phyloP scores from a whole-genome alignment of 805 yeast genomes.

The Spencermartinsiella europaea region DNA sequence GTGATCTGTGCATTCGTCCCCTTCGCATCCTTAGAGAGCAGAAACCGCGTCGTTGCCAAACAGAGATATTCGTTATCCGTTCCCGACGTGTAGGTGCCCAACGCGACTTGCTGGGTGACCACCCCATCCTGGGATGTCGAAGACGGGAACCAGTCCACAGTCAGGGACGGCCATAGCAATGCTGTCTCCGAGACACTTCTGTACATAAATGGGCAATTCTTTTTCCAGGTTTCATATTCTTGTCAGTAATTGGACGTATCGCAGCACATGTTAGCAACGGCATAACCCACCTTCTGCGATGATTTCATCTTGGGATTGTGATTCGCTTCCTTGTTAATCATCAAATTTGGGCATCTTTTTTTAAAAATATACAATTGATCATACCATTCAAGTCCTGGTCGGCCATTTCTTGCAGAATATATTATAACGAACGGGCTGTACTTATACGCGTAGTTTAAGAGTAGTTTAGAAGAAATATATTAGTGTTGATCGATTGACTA shows the following conservation, averaged over 20 bases:
- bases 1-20: slow-evolving; percentile 7
- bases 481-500: too few species aligned
- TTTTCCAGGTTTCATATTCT: slow-evolving; percentile 62
- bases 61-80: slow-evolving; percentile 20
- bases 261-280: not conserved
- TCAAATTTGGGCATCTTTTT: not conserved
- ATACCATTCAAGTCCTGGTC: too few species aligned
- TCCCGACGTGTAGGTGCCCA: slow-evolving; percentile 21
- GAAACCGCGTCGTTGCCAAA: slow-evolving; percentile 15
- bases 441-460: too few species aligned
- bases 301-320: slow-evolving; percentile 8
- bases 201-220: slow-evolving; percentile 73
- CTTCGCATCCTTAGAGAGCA: slow-evolving; percentile 10
- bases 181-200: slow-evolving; percentile 67
- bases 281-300: slow-evolving; percentile 15
- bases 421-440: too few species aligned
- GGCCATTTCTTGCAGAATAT: too few species aligned
- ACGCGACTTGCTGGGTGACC: slow-evolving; percentile 14
- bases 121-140: slow-evolving; percentile 8
- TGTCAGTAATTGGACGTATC: not conserved
- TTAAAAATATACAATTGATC: not conserved
- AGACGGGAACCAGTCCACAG: slow-evolving; percentile 64
- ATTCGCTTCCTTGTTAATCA: not conserved
- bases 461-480: too few species aligned
- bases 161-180: slow-evolving; percentile 63